Evolutionary conservation across 257 asterid genomes (phyloP).

Genomic region (Gynochthodes officinalis): DNA sequence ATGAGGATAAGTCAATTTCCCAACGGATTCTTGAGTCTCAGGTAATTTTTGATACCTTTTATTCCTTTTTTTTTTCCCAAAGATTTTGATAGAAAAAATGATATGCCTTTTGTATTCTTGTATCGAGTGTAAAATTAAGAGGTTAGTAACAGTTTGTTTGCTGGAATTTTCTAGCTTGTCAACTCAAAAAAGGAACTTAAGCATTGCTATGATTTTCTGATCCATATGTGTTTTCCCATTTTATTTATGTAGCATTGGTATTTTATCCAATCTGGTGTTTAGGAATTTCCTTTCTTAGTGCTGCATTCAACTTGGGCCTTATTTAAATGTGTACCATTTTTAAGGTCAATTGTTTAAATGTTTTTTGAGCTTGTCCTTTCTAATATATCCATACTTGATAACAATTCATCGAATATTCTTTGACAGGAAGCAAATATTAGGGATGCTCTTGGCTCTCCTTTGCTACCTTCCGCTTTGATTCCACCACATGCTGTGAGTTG

Average conservation of each 20-base stretch:
- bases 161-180: not conserved
- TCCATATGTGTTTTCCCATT: not conserved
- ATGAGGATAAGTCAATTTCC: too few species aligned
- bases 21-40: too few species aligned
- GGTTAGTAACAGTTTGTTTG: not conserved
- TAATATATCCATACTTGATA: not conserved
- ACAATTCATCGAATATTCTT: not conserved
- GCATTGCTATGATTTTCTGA: not conserved
- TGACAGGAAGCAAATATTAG: slow-evolving; percentile 55
- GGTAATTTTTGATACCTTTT: too few species aligned
- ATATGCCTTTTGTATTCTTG: too few species aligned
- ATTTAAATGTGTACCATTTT: not conserved
- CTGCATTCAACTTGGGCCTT: not conserved
- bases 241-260: not conserved
- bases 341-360: not conserved
- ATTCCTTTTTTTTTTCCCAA: not conserved
- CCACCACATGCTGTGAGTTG: slow-evolving; percentile 58
- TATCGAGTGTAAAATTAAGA: not conserved
- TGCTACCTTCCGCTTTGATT: slow-evolving; percentile 49
- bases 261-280: not conserved
- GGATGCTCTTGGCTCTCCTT: slow-evolving; percentile 57
- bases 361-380: not conserved
- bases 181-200: not conserved
- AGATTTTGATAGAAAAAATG: not conserved
- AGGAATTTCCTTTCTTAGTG: not conserved